A percentile compares a stretch with the other conserved stretches of the same genome.
Conservation (phyloP, 352 stramenopile genomes). For the Nannochloropsis limnetica region DNA sequence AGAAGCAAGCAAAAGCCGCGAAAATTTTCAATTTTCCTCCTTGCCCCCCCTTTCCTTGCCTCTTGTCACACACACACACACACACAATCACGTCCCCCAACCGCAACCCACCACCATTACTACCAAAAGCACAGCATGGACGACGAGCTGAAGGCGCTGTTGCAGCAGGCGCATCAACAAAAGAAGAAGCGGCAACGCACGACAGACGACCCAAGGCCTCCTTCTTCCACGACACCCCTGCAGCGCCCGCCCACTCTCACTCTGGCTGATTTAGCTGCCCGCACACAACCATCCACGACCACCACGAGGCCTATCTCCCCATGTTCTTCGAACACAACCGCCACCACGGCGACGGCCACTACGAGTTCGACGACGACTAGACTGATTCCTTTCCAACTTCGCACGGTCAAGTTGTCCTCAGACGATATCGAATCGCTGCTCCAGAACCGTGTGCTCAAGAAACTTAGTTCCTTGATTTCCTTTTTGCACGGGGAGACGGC, state of each 20-base stretch:
- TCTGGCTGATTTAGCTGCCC: not conserved
- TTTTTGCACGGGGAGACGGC: not conserved
- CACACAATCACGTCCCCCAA: not conserved
- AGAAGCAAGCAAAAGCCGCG: not conserved
- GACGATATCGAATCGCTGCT: conserved; percentile 10
- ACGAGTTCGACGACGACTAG: not conserved
- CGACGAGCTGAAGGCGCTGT: conserved; percentile 3
- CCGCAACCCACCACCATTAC: not conserved
- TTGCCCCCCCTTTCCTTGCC: not conserved
- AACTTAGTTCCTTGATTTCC: not conserved
- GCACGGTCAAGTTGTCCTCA: not conserved
- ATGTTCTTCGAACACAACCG: not conserved
- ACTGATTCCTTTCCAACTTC: conserved; percentile 12
- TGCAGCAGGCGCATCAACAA: not conserved
- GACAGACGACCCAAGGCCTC: not conserved
- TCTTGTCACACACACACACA: not conserved
- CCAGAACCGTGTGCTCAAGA: not conserved
- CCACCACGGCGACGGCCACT: not conserved
- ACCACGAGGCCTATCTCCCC: not conserved
- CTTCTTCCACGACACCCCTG: not conserved
- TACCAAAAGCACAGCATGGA: conserved; percentile 2
- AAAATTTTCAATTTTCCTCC: not conserved
- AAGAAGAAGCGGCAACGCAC: not conserved
- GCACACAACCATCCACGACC: not conserved
- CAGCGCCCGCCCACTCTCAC: not conserved